Conservation (phyloP, 2,329 filamentous ascomycete genomes). For the Colletotrichum cereale region DNA sequence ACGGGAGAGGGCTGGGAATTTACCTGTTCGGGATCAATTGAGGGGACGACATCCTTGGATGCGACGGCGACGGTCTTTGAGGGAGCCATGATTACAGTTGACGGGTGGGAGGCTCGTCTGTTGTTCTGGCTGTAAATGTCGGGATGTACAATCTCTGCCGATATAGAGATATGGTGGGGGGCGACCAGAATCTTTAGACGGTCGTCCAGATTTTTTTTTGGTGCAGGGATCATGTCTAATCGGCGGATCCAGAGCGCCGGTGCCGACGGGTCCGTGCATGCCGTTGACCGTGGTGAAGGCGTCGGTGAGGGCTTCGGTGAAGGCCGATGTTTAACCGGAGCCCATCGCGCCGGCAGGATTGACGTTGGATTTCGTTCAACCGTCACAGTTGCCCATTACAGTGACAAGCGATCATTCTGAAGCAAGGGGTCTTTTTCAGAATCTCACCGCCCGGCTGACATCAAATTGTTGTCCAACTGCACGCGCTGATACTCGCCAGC, state of each 20-base stretch:
- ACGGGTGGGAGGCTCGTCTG: slow-evolving; percentile 12
- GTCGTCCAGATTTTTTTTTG: slow-evolving; percentile 41
- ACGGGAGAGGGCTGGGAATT: neutral
- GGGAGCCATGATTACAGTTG: slow-evolving; percentile 52
- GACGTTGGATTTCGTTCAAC: neutral
- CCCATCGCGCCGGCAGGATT: neutral
- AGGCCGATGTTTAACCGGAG: slow-evolving; percentile 3
- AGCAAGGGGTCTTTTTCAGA: too few species aligned
- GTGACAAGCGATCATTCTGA: neutral
- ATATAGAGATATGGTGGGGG: slow-evolving; percentile 35
- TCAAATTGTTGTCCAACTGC: neutral
- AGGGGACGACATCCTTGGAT: slow-evolving; percentile 46
- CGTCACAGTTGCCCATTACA: neutral
- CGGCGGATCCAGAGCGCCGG: slow-evolving; percentile 36
- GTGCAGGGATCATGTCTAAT: slow-evolving; percentile 32
- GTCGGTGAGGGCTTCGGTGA: slow-evolving; percentile 31
- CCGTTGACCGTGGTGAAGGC: slow-evolving; percentile 12
- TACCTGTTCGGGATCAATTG: slow-evolving; percentile 59
- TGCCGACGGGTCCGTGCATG: slow-evolving; percentile 28
- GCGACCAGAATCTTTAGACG: slow-evolving; percentile 28
- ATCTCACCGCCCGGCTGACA: neutral
- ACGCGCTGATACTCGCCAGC: neutral
- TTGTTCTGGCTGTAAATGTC: slow-evolving; percentile 19
- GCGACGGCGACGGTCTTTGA: slow-evolving; percentile 55
- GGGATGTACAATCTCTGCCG: slow-evolving; percentile 3